Conservation (phyloP, 2,329 filamentous ascomycete genomes). For the Colletotrichum sidae region DNA sequence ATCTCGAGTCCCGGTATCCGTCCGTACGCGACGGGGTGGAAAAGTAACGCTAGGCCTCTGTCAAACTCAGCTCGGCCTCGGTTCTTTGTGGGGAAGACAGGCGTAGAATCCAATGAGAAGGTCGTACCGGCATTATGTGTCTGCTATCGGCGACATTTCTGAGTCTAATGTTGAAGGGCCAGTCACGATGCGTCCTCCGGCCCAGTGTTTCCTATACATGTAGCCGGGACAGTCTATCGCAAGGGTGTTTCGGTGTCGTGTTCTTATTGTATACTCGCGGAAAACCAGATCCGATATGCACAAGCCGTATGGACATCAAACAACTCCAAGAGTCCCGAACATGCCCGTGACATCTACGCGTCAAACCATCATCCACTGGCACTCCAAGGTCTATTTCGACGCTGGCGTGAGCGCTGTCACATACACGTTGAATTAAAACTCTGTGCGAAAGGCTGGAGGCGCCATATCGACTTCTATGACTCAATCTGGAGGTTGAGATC, state of each 20-base stretch:
- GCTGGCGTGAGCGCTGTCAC: too few relatives aligned
- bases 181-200: background rate
- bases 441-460: too few relatives aligned
- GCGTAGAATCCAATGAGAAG: background rate
- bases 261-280: slow-evolving; percentile 1
- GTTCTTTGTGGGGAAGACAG: background rate
- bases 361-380: too few relatives aligned
- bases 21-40: background rate
- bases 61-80: background rate
- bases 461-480: too few relatives aligned
- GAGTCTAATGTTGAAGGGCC: slow-evolving; percentile 2
- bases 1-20: slow-evolving; percentile 5
- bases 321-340: too few relatives aligned
- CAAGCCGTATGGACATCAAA: background rate
- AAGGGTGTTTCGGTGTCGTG: background rate
- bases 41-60: slow-evolving; percentile 1
- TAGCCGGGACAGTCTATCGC: background rate
- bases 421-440: too few relatives aligned
- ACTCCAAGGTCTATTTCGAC: too few relatives aligned
- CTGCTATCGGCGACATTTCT: background rate
- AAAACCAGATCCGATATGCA: slow-evolving; percentile 4
- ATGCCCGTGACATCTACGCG: too few relatives aligned
- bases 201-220: background rate
- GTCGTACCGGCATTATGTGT: background rate
- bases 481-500: background rate